These are phyloP conservation scores for Lactarius sp. DNA, from an alignment of 768 basidiomycete species.

Conservation along the genomic window DNA sequence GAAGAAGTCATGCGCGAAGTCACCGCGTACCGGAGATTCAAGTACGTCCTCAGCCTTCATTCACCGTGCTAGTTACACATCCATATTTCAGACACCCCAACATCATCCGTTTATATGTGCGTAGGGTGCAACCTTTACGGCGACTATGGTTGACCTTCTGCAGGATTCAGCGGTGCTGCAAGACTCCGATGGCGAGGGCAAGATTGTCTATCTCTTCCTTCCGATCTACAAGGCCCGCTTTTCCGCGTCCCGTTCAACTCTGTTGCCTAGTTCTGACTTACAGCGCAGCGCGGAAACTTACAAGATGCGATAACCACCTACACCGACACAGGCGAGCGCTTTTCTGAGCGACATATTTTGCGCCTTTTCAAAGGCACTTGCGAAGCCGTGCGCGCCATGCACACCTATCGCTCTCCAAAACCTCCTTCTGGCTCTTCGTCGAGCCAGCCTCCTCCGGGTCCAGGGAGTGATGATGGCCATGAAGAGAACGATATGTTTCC, in stretches of 20 bases:
- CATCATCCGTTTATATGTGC: slow-evolving; percentile 88
- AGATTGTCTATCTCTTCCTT: slow-evolving; percentile 94
- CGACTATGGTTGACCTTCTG: slow-evolving; percentile 20
- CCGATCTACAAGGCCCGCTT: slow-evolving; percentile 80
- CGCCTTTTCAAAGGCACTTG: slow-evolving; percentile 92
- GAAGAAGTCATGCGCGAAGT: slow-evolving; percentile 86
- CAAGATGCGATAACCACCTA: slow-evolving; percentile 92
- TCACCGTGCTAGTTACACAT: neutral
- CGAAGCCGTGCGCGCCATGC: slow-evolving; percentile 91
- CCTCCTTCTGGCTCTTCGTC: slow-evolving; percentile 27
- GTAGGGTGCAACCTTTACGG: slow-evolving; percentile 24
- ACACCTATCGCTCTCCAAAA: slow-evolving; percentile 66
- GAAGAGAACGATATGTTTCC: slow-evolving; percentile 71
- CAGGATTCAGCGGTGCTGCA: slow-evolving; percentile 94
- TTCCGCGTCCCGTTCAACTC: neutral
- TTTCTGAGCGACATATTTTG: slow-evolving; percentile 85
- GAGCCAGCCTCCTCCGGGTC: slow-evolving; percentile 22
- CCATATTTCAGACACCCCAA: slow-evolving; percentile 70
- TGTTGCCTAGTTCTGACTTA: slow-evolving; percentile 21
- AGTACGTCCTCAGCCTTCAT: slow-evolving; percentile 45
- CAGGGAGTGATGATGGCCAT: slow-evolving; percentile 36
- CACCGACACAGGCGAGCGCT: slow-evolving; percentile 73
- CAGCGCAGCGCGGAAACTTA: slow-evolving; percentile 73
- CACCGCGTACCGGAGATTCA: slow-evolving; percentile 92
- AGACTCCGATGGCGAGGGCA: slow-evolving; percentile 87